phyloP scores from a whole-genome alignment of 768 basidiomycete genomes.

The Rhodotorula kratochvilovae region DNA sequence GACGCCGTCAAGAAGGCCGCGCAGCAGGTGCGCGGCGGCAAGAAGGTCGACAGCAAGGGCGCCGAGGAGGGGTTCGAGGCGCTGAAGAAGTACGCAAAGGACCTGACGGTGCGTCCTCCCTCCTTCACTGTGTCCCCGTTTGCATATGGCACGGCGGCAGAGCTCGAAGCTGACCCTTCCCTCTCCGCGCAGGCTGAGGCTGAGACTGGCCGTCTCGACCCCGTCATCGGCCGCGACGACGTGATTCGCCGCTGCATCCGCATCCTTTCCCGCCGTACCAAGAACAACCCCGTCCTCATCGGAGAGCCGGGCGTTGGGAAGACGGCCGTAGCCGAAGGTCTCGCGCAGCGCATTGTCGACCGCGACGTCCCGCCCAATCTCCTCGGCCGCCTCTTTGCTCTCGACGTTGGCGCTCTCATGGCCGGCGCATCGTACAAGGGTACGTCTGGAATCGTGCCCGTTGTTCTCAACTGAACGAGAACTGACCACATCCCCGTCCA shows the following conservation, averaged over 20 bases:
- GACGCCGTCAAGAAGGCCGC: slow-evolving; percentile 71
- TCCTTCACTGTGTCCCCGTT: too few relatives aligned
- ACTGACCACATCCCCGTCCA: neutral
- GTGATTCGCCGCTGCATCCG: slow-evolving; percentile 43
- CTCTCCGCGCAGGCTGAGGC: slow-evolving; percentile 1
- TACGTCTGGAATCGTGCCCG: neutral
- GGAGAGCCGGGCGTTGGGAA: slow-evolving; percentile 90
- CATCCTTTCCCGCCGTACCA: slow-evolving; percentile 58
- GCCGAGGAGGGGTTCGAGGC: slow-evolving; percentile 94
- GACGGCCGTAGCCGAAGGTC: slow-evolving; percentile 88
- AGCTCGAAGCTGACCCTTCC: too few relatives aligned
- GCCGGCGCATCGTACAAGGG: slow-evolving; percentile 66
- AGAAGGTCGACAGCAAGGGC: slow-evolving; percentile 74
- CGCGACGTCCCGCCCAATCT: slow-evolving; percentile 78
- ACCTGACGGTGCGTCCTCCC: slow-evolving; percentile 45
- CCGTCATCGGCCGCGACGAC: slow-evolving; percentile 48
- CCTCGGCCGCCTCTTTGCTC: slow-evolving; percentile 68
- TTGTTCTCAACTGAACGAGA: too few relatives aligned
- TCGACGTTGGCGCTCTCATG: slow-evolving; percentile 84
- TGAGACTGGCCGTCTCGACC: slow-evolving; percentile 49
- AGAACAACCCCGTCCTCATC: slow-evolving; percentile 91
- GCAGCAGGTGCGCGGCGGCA: slow-evolving; percentile 73
- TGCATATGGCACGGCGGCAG: neutral
- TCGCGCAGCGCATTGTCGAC: slow-evolving; percentile 91
- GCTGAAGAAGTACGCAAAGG: slow-evolving; percentile 57